Percentiles rank a stretch among this genome's conserved stretches.
phyloP scores from a whole-genome alignment of 2,329 filamentous ascomycete species.

The Penicillium sp. region DNA sequence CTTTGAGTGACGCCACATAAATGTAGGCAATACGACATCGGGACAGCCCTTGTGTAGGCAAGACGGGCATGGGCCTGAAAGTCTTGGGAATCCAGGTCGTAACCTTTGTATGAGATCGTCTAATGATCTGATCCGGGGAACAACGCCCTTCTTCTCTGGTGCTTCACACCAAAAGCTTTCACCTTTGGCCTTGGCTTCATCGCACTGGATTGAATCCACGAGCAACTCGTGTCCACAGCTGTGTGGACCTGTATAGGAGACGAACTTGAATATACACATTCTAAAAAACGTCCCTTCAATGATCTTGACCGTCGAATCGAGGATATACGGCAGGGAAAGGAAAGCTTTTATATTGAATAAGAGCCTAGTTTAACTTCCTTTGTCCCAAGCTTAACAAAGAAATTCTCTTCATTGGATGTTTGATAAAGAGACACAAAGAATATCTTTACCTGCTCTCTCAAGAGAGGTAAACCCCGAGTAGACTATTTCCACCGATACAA shows the following conservation, averaged over 20 bases:
- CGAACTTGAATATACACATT: neutral
- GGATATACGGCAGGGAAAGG: neutral
- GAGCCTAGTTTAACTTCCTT: neutral
- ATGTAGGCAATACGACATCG: neutral
- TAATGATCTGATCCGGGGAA: neutral
- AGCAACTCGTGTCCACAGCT: neutral
- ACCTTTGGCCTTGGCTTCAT: neutral
- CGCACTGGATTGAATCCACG: neutral
- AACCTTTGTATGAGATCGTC: neutral
- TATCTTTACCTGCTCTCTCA: neutral
- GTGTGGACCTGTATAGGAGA: neutral
- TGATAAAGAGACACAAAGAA: neutral
- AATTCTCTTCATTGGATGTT: neutral
- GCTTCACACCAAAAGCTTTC: neutral
- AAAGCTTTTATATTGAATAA: neutral
- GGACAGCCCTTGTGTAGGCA: neutral
- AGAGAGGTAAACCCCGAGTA: too few relatives aligned
- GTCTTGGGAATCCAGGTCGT: neutral
- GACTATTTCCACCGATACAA: too few relatives aligned
- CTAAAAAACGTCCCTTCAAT: neutral
- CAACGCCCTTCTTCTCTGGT: neutral
- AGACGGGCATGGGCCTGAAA: neutral
- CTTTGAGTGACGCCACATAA: neutral
- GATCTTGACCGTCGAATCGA: too few relatives aligned
- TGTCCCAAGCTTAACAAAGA: neutral